A percentile compares a stretch with the other conserved stretches of the same genome.
Evolutionary conservation across 176 grass and related monocot genomes (phyloP).

Genomic region (Calamus simplicifolius): DNA sequence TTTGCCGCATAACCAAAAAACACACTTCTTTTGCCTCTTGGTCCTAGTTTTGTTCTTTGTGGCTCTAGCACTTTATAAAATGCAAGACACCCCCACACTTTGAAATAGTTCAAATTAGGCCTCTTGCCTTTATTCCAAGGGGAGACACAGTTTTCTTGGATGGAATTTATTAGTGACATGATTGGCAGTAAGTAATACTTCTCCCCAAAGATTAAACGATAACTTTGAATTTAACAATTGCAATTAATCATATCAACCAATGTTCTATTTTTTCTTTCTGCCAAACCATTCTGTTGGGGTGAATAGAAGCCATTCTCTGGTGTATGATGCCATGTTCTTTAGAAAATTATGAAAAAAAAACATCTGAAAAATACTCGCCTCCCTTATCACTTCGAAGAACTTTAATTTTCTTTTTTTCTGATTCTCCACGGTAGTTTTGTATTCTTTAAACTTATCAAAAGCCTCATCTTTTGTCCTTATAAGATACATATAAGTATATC

Average conservation of each 20-base stretch:
- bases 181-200: not conserved
- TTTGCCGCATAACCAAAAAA: not conserved
- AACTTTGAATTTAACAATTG: slow-evolving; percentile 4
- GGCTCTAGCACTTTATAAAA: no score
- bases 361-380: not conserved
- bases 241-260: slow-evolving; percentile 6
- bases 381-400: no score
- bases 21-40: no score
- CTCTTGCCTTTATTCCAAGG: not conserved
- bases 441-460: no score
- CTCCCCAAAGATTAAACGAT: not conserved
- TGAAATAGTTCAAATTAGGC: not conserved
- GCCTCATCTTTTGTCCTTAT: no score
- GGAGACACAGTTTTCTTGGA: not conserved
- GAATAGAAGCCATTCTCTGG: not conserved
- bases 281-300: not conserved
- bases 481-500: not conserved
- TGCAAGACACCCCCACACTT: not conserved
- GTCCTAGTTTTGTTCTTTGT: not conserved
- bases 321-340: not conserved
- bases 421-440: no score
- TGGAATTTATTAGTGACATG: not conserved
- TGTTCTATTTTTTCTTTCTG: not conserved
- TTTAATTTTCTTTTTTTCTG: no score
- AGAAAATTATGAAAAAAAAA: not conserved